These are phyloP conservation scores for Ogataea minuta DNA, from an alignment of 805 yeast genomes.

Conservation along the genomic window DNA sequence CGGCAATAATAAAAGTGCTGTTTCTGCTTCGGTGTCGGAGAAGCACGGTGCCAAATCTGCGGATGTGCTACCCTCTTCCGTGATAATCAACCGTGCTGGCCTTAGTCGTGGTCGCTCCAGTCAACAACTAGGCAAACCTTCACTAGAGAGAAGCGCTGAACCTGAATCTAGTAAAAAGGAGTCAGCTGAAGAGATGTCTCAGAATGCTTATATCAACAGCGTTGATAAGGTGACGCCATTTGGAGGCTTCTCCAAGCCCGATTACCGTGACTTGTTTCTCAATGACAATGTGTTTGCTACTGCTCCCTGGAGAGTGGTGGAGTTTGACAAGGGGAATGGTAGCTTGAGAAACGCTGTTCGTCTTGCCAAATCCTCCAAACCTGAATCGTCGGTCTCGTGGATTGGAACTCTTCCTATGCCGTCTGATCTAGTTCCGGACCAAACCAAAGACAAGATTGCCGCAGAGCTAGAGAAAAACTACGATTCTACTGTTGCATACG, in stretches of 20 bases:
- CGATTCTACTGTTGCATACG: slow-evolving; percentile 62
- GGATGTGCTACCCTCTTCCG: slow-evolving; percentile 22
- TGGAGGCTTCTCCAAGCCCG: slow-evolving; percentile 73
- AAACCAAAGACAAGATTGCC: slow-evolving; percentile 54
- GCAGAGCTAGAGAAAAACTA: slow-evolving; percentile 45
- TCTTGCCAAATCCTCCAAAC: slow-evolving; percentile 46
- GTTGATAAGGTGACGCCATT: slow-evolving; percentile 50
- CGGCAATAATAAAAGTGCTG: slow-evolving; percentile 5
- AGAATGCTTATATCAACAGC: slow-evolving; percentile 4
- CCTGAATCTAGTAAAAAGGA: neutral
- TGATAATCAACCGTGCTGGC: slow-evolving; percentile 19
- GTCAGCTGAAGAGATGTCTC: neutral
- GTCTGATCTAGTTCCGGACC: slow-evolving; percentile 69
- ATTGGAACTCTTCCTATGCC: slow-evolving; percentile 93
- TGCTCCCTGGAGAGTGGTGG: slow-evolving; percentile 73
- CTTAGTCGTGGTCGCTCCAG: slow-evolving; percentile 16
- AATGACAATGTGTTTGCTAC: slow-evolving; percentile 48
- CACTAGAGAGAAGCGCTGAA: slow-evolving; percentile 1
- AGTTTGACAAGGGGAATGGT: slow-evolving; percentile 77
- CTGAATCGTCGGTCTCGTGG: slow-evolving; percentile 54
- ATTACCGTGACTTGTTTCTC: slow-evolving; percentile 45
- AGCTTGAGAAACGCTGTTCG: slow-evolving; percentile 83
- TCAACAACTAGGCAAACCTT: slow-evolving; percentile 3
- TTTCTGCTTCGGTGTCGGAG: slow-evolving; percentile 23
- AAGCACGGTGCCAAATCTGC: slow-evolving; percentile 7